Percentiles rank a stretch among this genome's conserved stretches.
Conservation (phyloP, 2,329 filamentous ascomycete genomes). For the Aspergillus amoenus region DNA sequence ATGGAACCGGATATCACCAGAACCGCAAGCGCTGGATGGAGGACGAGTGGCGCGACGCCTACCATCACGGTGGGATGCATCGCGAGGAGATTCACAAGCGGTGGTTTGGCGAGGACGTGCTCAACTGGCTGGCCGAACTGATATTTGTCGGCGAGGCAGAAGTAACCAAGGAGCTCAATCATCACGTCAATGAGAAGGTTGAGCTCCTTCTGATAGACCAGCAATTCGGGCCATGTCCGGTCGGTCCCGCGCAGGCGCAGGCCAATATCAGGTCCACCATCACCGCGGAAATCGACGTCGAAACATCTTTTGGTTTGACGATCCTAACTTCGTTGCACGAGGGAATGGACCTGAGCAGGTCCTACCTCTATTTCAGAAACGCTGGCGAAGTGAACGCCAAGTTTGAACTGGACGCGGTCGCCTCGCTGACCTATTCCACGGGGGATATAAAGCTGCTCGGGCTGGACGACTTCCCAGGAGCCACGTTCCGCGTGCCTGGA, state of each 20-base stretch:
- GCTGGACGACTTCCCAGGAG: no score
- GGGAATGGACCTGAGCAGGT: no score
- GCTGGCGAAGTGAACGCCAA: no score
- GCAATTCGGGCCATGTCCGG: slow-evolving; percentile 12
- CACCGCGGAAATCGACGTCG: background rate
- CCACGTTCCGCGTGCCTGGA: no score
- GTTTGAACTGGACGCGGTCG: no score
- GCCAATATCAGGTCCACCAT: slow-evolving; percentile 8
- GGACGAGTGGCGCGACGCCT: slow-evolving; percentile 39
- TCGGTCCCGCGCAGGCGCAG: slow-evolving; percentile 7
- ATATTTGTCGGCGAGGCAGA: slow-evolving; percentile 1
- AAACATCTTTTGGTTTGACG: no score
- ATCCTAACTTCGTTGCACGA: no score
- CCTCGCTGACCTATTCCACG: no score
- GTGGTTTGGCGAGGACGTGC: slow-evolving; percentile 34
- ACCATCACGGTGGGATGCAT: slow-evolving; percentile 27
- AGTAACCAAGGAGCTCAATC: slow-evolving; percentile 10
- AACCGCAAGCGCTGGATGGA: slow-evolving; percentile 41
- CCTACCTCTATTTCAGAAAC: no score
- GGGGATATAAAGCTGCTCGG: no score
- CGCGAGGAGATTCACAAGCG: slow-evolving; percentile 35
- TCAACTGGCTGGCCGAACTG: slow-evolving; percentile 28
- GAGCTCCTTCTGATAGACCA: slow-evolving; percentile 11
- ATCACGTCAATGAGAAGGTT: slow-evolving; percentile 9
- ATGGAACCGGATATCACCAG: slow-evolving; percentile 27